Percentiles rank a stretch among this genome's conserved stretches.
Evolutionary conservation across 768 basidiomycete species (phyloP).

Genomic region (Tylopilus cervinicoccineus): DNA sequence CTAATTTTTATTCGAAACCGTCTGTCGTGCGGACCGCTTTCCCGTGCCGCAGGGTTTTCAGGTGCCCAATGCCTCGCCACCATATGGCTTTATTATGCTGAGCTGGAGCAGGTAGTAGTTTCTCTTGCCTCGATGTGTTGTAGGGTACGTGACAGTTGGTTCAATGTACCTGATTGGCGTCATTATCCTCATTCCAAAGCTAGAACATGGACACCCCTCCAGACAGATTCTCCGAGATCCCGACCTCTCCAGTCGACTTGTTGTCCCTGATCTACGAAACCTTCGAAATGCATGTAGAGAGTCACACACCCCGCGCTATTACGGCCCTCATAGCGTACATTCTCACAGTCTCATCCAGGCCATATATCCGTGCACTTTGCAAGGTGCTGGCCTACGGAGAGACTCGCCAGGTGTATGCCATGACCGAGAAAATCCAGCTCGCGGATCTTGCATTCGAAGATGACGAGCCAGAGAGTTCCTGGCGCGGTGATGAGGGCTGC

Average conservation of each 20-base stretch:
- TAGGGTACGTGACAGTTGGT: conserved; percentile 41
- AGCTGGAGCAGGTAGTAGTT: conserved; percentile 44
- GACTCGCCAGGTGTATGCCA: conserved; percentile 26
- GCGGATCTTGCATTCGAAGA: conserved; percentile 23
- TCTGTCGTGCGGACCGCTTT: conserved; percentile 40
- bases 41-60: conserved; percentile 16
- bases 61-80: conserved; percentile 32
- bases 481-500: conserved; percentile 37
- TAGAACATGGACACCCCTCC: conserved; percentile 32
- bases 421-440: conserved; percentile 11
- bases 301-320: conserved; percentile 45
- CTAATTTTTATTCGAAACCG: conserved; percentile 47
- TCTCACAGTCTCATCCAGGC: conserved; percentile 57
- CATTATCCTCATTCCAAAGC: conserved; percentile 6
- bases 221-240: conserved; percentile 40
- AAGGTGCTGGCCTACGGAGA: conserved; percentile 52
- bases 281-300: conserved; percentile 50
- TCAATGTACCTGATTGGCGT: background rate
- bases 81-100: conserved; percentile 48
- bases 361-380: conserved; percentile 58
- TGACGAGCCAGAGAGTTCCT: conserved; percentile 37
- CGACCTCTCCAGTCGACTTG: conserved; percentile 44
- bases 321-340: conserved; percentile 62
- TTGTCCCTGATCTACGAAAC: conserved; percentile 60
- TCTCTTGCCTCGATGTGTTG: conserved; percentile 57